These are phyloP conservation scores for Ceratocystis diversiconidia DNA, from an alignment of 2,329 filamentous ascomycete genomes.

Conservation along the genomic window DNA sequence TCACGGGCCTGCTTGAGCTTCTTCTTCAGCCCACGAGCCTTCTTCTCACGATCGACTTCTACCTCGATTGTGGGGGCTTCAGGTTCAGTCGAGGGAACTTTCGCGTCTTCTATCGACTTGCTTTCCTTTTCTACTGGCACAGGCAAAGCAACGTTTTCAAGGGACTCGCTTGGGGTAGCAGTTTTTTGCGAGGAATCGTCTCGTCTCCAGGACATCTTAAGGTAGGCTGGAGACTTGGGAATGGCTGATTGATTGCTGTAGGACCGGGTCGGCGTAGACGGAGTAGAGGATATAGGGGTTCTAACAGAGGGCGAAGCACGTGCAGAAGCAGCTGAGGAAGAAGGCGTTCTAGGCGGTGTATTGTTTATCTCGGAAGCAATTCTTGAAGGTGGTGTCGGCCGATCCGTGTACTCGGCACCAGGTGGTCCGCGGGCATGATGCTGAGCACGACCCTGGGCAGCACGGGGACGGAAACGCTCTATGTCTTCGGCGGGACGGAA, in stretches of 20 bases:
- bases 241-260: neutral
- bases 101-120: neutral
- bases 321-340: neutral
- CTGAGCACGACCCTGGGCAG: conserved; percentile 55
- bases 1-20: conserved; percentile 90
- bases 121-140: neutral
- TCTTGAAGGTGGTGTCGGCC: neutral
- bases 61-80: conserved; percentile 3
- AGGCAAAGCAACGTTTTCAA: neutral
- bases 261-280: neutral
- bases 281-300: neutral
- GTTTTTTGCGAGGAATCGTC: neutral
- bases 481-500: conserved; percentile 92
- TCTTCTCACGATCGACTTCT: conserved; percentile 64
- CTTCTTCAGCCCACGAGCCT: conserved; percentile 80
- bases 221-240: conserved; percentile 2
- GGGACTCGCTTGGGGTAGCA: neutral
- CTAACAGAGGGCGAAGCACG: neutral
- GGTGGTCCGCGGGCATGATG: conserved; percentile 8
- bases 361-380: neutral
- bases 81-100: neutral
- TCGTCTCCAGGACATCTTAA: conserved; percentile 11
- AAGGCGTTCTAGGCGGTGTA: neutral
- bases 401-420: neutral
- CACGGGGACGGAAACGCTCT: conserved; percentile 88